Conservation (phyloP, 768 basidiomycete genomes). For the Suillus decipiens region DNA sequence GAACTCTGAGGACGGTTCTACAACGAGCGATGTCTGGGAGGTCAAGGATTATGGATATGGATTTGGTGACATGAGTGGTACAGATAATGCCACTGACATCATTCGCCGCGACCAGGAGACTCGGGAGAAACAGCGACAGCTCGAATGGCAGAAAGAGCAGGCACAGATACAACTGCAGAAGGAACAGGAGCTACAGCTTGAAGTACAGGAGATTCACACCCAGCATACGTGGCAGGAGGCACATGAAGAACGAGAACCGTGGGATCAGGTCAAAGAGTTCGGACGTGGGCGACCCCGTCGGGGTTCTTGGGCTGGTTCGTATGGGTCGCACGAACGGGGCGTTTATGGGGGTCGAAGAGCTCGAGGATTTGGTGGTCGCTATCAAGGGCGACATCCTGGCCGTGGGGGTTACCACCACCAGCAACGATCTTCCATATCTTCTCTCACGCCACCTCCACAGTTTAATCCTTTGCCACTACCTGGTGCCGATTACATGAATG, state of each 20-base stretch:
- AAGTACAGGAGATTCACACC: slow-evolving; percentile 11
- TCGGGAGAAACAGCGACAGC: slow-evolving; percentile 23
- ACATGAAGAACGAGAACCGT: slow-evolving; percentile 24
- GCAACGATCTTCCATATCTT: slow-evolving; percentile 33
- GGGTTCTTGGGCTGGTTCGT: slow-evolving; percentile 30
- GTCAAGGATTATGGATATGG: slow-evolving; percentile 68
- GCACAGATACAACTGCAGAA: slow-evolving; percentile 16
- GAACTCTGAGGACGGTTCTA: slow-evolving; percentile 19
- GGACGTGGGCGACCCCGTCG: slow-evolving; percentile 32
- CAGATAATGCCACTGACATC: slow-evolving; percentile 33
- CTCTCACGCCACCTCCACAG: slow-evolving; percentile 32
- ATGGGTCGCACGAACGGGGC: slow-evolving; percentile 34
- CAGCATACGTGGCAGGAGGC: slow-evolving; percentile 26
- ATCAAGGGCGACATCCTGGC: slow-evolving; percentile 36
- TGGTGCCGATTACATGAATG: slow-evolving; percentile 25
- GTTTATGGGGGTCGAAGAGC: slow-evolving; percentile 33
- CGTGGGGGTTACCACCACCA: slow-evolving; percentile 38
- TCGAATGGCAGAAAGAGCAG: slow-evolving; percentile 17
- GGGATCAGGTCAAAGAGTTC: slow-evolving; percentile 26
- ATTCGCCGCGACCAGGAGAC: slow-evolving; percentile 32
- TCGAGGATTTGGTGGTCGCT: slow-evolving; percentile 40
- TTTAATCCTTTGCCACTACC: slow-evolving; percentile 33
- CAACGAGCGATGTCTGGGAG: slow-evolving; percentile 44
- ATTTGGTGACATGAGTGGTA: slow-evolving; percentile 50
- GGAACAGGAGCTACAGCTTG: slow-evolving; percentile 20